A percentile compares a stretch with the other conserved stretches of the same genome.
phyloP scores from a whole-genome alignment of 441 rosid species.

The Eruca vesicaria region DNA sequence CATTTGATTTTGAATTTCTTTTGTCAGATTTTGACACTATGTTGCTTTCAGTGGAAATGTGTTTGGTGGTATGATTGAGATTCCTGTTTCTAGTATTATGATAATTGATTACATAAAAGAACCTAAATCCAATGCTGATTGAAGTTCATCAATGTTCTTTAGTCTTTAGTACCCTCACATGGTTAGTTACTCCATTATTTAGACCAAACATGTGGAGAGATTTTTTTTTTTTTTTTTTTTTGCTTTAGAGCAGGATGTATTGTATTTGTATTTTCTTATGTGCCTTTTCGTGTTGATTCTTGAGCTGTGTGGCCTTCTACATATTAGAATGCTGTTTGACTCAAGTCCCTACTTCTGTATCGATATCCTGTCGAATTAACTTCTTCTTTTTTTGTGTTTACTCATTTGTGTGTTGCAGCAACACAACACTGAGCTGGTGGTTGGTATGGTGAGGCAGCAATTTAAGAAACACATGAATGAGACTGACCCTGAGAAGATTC shows the following conservation, averaged over 20 bases:
- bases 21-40: not conserved
- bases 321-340: not conserved
- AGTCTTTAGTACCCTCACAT: too few relatives aligned
- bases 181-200: too few relatives aligned
- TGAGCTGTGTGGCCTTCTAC: not conserved
- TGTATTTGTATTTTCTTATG: not conserved
- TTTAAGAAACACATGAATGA: slow-evolving; percentile 81
- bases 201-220: not conserved
- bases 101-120: not conserved
- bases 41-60: not conserved
- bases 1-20: not conserved
- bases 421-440: slow-evolving; percentile 77
- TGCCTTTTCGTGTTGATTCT: not conserved
- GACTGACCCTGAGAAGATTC: slow-evolving; percentile 88
- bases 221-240: too few relatives aligned
- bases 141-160: not conserved
- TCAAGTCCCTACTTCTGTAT: slow-evolving; percentile 3
- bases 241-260: not conserved
- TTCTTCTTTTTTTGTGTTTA: not conserved
- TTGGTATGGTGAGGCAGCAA: slow-evolving; percentile 85
- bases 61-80: slow-evolving; percentile 10
- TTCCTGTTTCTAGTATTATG: not conserved
- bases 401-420: slow-evolving; percentile 51
- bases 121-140: too few relatives aligned
- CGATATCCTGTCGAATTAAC: too few relatives aligned